Percentiles rank a stretch among this genome's conserved stretches.
Conservation (phyloP, 2,329 filamentous ascomycete species). For the Colletotrichum simmondsii region DNA sequence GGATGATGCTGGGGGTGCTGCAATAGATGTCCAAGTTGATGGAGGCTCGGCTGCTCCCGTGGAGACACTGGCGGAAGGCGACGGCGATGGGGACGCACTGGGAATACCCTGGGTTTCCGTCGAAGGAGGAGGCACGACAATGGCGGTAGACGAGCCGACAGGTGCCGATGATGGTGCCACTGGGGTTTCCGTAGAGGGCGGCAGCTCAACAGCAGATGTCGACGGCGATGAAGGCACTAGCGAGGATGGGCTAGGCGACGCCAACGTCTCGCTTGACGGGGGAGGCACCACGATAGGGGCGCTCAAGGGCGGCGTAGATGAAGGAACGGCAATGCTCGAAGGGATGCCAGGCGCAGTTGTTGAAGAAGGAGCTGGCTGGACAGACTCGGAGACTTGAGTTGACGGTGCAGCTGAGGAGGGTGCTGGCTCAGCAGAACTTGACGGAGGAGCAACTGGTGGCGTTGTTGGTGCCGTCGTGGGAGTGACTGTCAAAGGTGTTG, state of each 20-base stretch:
- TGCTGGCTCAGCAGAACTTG: background rate
- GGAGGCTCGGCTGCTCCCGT: background rate
- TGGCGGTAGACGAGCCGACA: background rate
- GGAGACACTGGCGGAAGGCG: background rate
- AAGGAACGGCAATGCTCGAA: background rate
- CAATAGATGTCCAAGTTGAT: background rate
- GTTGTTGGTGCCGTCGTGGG: slow-evolving; percentile 8
- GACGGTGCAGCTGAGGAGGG: background rate
- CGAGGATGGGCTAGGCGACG: background rate
- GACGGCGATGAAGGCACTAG: background rate
- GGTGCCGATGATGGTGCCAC: background rate
- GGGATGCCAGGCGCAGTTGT: background rate
- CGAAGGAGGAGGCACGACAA: background rate
- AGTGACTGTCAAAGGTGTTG: background rate
- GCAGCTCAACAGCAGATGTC: background rate
- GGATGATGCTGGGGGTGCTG: background rate
- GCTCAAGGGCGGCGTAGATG: background rate
- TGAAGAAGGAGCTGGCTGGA: background rate
- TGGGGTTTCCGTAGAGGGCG: background rate
- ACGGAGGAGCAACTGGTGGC: background rate
- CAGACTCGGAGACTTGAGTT: background rate
- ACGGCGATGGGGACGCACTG: background rate
- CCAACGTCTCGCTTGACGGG: background rate
- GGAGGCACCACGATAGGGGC: background rate
- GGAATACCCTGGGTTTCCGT: background rate